Evolutionary conservation across 179 eudicot genomes (phyloP), one percentile per base, ranked within the genome.

Genomic region (Beta corolliflora): DNA sequence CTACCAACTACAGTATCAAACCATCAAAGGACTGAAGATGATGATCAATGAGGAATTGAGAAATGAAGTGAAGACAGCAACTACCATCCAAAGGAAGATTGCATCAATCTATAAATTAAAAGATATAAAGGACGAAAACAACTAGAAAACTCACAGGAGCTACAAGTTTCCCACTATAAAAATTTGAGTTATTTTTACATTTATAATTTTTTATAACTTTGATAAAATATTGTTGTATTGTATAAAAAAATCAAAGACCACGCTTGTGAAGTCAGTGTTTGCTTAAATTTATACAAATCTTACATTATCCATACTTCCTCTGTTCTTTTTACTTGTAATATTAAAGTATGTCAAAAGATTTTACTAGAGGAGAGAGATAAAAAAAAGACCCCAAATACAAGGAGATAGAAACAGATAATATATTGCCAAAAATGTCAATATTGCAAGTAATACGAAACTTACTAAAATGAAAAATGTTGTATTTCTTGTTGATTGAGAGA

Each of bases 51-150:
- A 70, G 13, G 74, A 46, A 18, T 9, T 46, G 53, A 23, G n/a
- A 45, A 41, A 46, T 36, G 41, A 36, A 36, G 41, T 7, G 53
- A 46, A 55, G 46, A 79, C 56, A 73, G 75, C 75, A 69, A 79
- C 80, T 53, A 78, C 66, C 67, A 56, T 59, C 65, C 65, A 56
- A 55, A 44, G 41, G 41, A 36, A 36, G 41, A 23, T 53, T 73
- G 76, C 61, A 72, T 72, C 41, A 21, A 50, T 72, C 41, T 23
- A 15, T 41, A 46, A 54, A 11, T 18, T 5, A 71, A 73, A 63
- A 13, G n/a, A 73, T 25, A 14, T 61, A 64, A 80, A 25, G 9
- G 53, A 10, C 74, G 78, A 80, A 63, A 80, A 64, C 83, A 50
- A 73, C 83, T 19, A 58, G 59, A 64, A 36, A 73, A 64, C 45